phyloP scores from a whole-genome alignment of 345 rosid species.

The Geranium rotundifolium region DNA sequence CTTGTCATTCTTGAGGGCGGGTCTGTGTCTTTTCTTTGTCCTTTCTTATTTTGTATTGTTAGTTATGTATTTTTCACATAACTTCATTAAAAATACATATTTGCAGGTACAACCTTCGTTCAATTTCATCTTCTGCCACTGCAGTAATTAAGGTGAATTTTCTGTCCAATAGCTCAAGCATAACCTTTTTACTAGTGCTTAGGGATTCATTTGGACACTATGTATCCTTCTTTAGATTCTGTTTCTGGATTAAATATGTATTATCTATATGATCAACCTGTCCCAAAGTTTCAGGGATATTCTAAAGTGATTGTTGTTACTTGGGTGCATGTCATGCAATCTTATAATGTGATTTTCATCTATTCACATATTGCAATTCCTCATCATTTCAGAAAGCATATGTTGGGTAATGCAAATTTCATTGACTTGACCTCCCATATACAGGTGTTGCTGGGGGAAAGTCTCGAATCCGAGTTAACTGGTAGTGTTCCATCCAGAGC shows the following conservation, averaged over 20 bases:
- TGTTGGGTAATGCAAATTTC: background rate
- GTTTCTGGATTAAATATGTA: background rate
- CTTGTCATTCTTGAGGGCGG: constrained; percentile 98
- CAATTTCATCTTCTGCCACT: constrained; percentile 91
- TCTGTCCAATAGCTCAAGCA: constrained; percentile 1
- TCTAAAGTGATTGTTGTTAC: too few species aligned
- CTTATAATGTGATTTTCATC: too few species aligned
- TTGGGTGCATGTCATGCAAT: too few species aligned
- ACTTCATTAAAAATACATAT: background rate
- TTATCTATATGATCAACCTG: background rate
- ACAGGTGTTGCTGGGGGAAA: constrained; percentile 79
- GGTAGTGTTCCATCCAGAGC: constrained; percentile 47
- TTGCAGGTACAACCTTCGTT: constrained; percentile 91
- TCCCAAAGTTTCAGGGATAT: too few species aligned
- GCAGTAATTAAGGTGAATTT: constrained; percentile 75
- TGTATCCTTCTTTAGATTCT: background rate
- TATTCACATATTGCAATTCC: too few species aligned
- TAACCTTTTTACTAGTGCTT: background rate
- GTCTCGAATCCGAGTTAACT: constrained; percentile 24
- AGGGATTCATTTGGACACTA: background rate
- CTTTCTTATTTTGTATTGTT: constrained; percentile 4
- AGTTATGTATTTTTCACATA: background rate
- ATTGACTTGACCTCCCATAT: constrained; percentile 8
- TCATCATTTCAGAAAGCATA: background rate
- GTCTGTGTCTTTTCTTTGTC: constrained; percentile 26